Conservation (phyloP, 345 rosid genomes). For the Microthlaspi erraticum region DNA sequence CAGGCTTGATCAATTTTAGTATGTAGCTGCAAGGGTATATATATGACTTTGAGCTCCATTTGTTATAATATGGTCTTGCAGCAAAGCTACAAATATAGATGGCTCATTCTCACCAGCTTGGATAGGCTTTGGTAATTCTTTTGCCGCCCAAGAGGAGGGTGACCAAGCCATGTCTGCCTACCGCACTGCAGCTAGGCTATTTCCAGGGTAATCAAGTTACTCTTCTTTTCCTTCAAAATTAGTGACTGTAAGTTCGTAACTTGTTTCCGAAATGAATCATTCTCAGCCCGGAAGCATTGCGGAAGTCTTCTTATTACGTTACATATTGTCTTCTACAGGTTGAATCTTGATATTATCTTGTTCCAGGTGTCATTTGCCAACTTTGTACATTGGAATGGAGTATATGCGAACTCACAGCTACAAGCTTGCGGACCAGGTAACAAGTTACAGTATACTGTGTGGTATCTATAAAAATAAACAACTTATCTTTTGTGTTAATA, state of each 20-base stretch:
- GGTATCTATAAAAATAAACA: not conserved
- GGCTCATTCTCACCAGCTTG: slow-evolving; percentile 90
- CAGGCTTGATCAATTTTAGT: slow-evolving; percentile 24
- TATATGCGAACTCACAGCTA: slow-evolving; percentile 97
- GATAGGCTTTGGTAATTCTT: slow-evolving; percentile 94
- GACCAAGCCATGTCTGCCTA: slow-evolving; percentile 98
- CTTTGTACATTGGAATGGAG: slow-evolving; percentile 97
- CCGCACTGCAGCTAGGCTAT: slow-evolving; percentile 90
- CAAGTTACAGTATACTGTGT: slow-evolving; percentile 22
- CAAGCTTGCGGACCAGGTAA: slow-evolving; percentile 98
- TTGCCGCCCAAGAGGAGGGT: slow-evolving; percentile 89
- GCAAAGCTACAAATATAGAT: slow-evolving; percentile 88
- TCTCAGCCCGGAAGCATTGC: slow-evolving; percentile 31
- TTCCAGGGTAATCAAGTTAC: slow-evolving; percentile 78
- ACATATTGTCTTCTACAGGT: slow-evolving; percentile 65
- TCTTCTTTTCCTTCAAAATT: slow-evolving; percentile 9
- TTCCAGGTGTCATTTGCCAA: slow-evolving; percentile 98
- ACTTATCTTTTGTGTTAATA: slow-evolving; percentile 17
- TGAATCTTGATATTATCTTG: slow-evolving; percentile 77
- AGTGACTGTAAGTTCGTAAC: slow-evolving; percentile 19
- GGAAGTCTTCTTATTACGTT: slow-evolving; percentile 56
- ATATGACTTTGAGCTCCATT: slow-evolving; percentile 30
- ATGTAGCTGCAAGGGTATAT: slow-evolving; percentile 2
- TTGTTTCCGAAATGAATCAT: slow-evolving; percentile 21
- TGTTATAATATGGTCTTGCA: slow-evolving; percentile 43